Base-by-base conservation (phyloP, 106 monocot genomes). In the Dioscorea zingiberensis region DNA sequence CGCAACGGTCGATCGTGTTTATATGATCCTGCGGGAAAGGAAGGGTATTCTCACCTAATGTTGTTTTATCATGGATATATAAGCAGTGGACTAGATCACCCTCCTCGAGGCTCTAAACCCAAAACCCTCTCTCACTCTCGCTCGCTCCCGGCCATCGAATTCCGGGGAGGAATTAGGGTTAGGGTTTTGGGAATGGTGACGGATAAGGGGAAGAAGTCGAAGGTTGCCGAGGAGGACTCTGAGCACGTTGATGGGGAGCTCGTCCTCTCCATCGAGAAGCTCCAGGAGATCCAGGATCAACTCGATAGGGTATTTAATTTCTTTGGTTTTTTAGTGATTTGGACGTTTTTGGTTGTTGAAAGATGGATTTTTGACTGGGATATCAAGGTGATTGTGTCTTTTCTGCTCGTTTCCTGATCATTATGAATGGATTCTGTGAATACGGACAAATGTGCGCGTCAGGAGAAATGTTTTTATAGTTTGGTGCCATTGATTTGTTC, bases 251-350 rank as follows among this genome's bases (percentile, higher is more conserved):
- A 87, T 58, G 76, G 83, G 12, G 87, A 83, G 64, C 74, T 87
- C 48, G 87, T 87, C 18, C 76, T 87, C 47, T 87, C 83, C 60
- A 87, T 87, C 21, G 82, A 87, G 79, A 82, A 77, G 65, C 64
- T 87, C 11, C 82, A 87, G 87, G 87, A 87, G 79, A 69, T 83
- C 44, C 87, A 87, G 48, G 87, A 83, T 47, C 82, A 87, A 55
- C 70, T 87, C 59, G 87, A 87, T 66, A 87, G 74, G 83, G 87
- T 87, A 69, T 21, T 26, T 19, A 7, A 6, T 47, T 18, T 26
- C 7, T 27, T 27, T 13, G 22, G 44, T n/a, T 49, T 56, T 18
- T 24, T 7, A 25, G 44, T 25, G 12, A 48, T 70, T 60, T 25
- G 11, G 3, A 6, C 24, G 24, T 60, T 27, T 27, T 27, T 27